Base-by-base conservation (phyloP, 2,329 filamentous ascomycete genomes). In the Sordariomycetes sp. region DNA sequence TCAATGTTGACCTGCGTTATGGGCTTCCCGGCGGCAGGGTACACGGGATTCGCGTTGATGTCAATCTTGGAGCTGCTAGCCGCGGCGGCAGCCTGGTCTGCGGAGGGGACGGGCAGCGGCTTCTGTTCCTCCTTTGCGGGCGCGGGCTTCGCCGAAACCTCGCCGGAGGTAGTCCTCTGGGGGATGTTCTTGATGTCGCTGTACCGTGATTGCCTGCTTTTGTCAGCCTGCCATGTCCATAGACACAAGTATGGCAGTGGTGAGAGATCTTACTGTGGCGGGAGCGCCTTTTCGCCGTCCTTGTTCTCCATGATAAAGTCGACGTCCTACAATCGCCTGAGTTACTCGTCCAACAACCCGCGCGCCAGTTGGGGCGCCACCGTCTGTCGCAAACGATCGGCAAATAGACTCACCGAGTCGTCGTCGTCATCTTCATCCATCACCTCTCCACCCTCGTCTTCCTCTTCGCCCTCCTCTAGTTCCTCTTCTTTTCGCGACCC, bases 61-160 rank as follows among this genome's bases (percentile, higher is more conserved):
- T 97, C 89, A 61, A 97, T 81, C 54, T 83, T 91, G 13, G 90
- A 96, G 59, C 86, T 91, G 48, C 86, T 74, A 69, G 90, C 74
- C 68, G 94, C 74, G 63, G 85, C 73, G 1, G 81, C 80, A 54
- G 82, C 80, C 60, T 75, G 65, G 61, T 79, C 71, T 70, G 73
- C 78, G 17, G 53, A 55, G 34, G 70, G 68, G 6, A 65, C 58
- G 13, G 64, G 64, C 1, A 64, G 61, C 20, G 62, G 61, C 28
- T 69, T 62, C 17, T 72, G 39, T 3, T 45, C 69, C 8, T 79
- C 76, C 61, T 76, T 77, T 64, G 77, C 80, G 50, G 68, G 67
- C 3, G 72, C 67, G 17, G 74, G 66, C 63, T 80, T 80, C 24
- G 71, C 67, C 2, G 74, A 63, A 24, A 70, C 68, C 54, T 82